Percentiles rank a stretch among this genome's conserved stretches.
Conservation (phyloP, 257 asterid species). For the Hygrophila difformis region DNA sequence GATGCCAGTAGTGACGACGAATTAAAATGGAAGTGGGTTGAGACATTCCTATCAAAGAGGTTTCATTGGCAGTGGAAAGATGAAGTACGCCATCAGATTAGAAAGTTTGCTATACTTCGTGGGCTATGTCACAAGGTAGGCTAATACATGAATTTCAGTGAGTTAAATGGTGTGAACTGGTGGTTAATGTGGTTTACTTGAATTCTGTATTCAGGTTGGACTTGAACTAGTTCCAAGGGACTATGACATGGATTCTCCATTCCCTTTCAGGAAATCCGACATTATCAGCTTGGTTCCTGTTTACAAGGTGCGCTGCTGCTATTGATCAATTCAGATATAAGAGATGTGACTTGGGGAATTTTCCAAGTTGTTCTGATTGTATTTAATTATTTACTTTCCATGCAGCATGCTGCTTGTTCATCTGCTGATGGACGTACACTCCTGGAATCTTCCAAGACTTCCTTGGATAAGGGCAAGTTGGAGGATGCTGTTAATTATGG, state of each 20-base stretch:
- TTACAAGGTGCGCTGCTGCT: slow-evolving; percentile 41
- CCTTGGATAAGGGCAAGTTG: slow-evolving; percentile 76
- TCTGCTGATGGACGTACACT: slow-evolving; percentile 81
- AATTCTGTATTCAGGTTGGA: slow-evolving; percentile 48
- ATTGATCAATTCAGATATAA: slow-evolving; percentile 10
- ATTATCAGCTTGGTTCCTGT: slow-evolving; percentile 68
- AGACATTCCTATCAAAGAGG: slow-evolving; percentile 46
- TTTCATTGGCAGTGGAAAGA: slow-evolving; percentile 58
- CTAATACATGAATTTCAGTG: background rate
- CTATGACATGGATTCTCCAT: slow-evolving; percentile 65
- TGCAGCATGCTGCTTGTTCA: slow-evolving; percentile 76
- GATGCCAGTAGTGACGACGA: slow-evolving; percentile 30
- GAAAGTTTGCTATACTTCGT: slow-evolving; percentile 69
- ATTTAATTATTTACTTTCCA: slow-evolving; percentile 18
- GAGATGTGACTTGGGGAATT: slow-evolving; percentile 11
- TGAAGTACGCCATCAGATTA: slow-evolving; percentile 32
- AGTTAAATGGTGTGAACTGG: background rate
- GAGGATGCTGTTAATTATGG: slow-evolving; percentile 79
- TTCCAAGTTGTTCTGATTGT: slow-evolving; percentile 22
- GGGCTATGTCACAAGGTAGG: slow-evolving; percentile 77
- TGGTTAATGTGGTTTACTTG: slow-evolving; percentile 1
- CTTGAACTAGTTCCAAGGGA: slow-evolving; percentile 75
- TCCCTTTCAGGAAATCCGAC: slow-evolving; percentile 60
- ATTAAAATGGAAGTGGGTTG: slow-evolving; percentile 71
- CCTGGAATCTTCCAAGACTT: slow-evolving; percentile 69